Base-by-base conservation (phyloP, 2,329 filamentous ascomycete species). In the Byssochlamys sp. region DNA sequence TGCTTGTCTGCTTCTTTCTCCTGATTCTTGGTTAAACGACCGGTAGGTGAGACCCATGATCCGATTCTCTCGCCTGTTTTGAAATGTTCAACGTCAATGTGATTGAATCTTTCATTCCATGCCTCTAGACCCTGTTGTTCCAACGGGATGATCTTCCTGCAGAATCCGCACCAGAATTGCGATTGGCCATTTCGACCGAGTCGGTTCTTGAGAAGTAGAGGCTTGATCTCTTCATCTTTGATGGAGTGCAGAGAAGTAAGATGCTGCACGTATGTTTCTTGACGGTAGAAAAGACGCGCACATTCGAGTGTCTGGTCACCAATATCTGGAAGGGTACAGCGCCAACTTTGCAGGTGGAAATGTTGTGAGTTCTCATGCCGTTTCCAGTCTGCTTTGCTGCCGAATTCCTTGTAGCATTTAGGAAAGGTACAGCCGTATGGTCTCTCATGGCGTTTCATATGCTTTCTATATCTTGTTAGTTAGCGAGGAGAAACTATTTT, bases 331-430 rank as follows among this genome's bases (percentile, higher is more conserved):
- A 80, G 71, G 29, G 81, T 77, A 67, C 91, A 96, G 29, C 82
- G 83, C 85, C 88, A 96, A 53, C 80, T 80, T 66, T 91, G 86
- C 4, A 82, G 71, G 58, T 87, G 83, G 60, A 82, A 84, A 69
- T 96, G 91, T 66, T 92, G 88, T 14, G 82, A 84, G 62, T 84
- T 87, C 67, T 96, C 92, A 66, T 96, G 91, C 1, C 91, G 84
- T 69, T 95, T 95, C 91, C 85, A 96, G 71, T 96, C 91, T 59
- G 90, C 91, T 69, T 96, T 95, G 71, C 88, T 91, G n/a, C 91
- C 91, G 63, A 96, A 96, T 0, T 69, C 78, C 67, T 90, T 91
- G 53, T 74, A 71, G 66, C 91, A 96, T 29, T 75, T 73, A 7
- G 78, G 72, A 61, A 85, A 88, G 0, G 90, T 95, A 71, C 91